These are phyloP conservation scores for Umbelopsis sp. DNA, from an alignment of 192 early-diverging fungal genomes.

Conservation along the genomic window DNA sequence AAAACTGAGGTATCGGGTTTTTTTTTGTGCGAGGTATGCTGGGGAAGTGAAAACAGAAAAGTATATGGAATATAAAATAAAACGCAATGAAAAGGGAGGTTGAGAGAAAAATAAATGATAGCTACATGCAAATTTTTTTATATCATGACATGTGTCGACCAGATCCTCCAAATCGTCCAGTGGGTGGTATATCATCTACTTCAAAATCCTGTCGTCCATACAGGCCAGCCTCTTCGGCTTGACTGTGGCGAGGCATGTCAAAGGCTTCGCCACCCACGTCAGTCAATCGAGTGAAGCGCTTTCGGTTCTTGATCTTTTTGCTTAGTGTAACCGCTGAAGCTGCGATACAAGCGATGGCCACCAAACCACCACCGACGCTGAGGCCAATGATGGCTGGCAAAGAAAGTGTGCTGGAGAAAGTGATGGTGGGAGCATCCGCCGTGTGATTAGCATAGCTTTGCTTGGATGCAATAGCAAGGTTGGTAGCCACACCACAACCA, in stretches of 20 bases:
- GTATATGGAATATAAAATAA: too few species aligned
- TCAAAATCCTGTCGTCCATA: conserved; percentile 1
- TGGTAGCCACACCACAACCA: conserved; percentile 22
- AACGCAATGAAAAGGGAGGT: too few species aligned
- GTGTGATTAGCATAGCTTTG: conserved; percentile 14
- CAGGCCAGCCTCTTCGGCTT: background rate
- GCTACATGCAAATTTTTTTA: too few species aligned
- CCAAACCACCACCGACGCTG: conserved; percentile 45
- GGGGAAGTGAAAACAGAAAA: too few species aligned
- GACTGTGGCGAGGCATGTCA: conserved; percentile 24
- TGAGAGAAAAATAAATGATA: too few species aligned
- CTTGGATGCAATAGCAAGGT: background rate
- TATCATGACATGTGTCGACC: conserved; percentile 17
- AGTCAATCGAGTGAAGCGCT: conserved; percentile 1
- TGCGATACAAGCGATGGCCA: conserved; percentile 38
- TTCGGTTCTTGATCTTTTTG: conserved; percentile 29
- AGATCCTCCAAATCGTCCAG: conserved; percentile 16
- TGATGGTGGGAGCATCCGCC: conserved; percentile 18
- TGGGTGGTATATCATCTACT: background rate
- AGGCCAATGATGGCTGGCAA: conserved; percentile 38
- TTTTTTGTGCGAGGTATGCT: too few species aligned
- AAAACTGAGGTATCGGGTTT: too few species aligned
- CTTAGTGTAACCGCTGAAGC: conserved; percentile 34
- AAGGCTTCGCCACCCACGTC: conserved; percentile 22
- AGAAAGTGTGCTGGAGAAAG: conserved; percentile 5